phyloP scores from a whole-genome alignment of 2,329 filamentous ascomycete genomes.

The Alternaria novae-zelandiae region DNA sequence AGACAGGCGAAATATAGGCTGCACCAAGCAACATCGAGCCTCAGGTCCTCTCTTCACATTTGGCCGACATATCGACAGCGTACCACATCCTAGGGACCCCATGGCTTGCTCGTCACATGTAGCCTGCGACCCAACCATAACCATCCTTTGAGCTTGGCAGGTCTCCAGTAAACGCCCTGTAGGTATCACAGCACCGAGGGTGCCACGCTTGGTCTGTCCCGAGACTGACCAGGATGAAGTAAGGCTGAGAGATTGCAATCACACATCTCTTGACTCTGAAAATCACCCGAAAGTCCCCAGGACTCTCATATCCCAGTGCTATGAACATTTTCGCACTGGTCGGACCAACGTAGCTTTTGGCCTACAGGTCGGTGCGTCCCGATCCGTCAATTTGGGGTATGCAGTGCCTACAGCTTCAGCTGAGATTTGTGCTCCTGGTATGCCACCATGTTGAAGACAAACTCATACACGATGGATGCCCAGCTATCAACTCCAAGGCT shows the following conservation, averaged over 20 bases:
- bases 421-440: not conserved
- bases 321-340: not conserved
- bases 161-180: not conserved
- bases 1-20: not conserved
- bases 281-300: not conserved
- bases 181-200: not conserved
- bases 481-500: not conserved
- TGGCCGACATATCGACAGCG: not conserved
- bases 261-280: not conserved
- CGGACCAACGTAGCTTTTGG: not conserved
- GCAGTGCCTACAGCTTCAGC: not conserved
- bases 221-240: not conserved
- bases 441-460: not conserved
- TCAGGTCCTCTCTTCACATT: not conserved
- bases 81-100: slow-evolving; percentile 1
- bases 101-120: not conserved
- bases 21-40: not conserved
- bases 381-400: not conserved
- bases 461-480: not conserved
- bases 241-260: not conserved
- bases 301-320: not conserved
- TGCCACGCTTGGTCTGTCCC: not conserved
- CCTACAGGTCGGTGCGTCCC: not conserved
- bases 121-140: not conserved
- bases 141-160: not conserved